phyloP scores from a whole-genome alignment of 140 eudicot genomes.

The Anethum foeniculum region DNA sequence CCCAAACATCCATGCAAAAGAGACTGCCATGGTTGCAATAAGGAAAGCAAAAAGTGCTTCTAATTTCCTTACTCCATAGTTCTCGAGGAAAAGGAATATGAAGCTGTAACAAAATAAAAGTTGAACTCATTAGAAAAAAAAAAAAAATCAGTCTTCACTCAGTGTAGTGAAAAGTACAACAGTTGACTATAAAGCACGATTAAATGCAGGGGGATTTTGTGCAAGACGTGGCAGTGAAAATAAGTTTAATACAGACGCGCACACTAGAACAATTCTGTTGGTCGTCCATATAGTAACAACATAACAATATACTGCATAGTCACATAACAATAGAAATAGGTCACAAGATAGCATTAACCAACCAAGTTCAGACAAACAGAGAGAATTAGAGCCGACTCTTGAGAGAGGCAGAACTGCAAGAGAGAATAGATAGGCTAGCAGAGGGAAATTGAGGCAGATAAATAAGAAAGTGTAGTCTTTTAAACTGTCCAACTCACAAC shows the following conservation, averaged over 20 bases:
- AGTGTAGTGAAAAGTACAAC: not conserved
- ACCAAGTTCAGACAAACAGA: not conserved
- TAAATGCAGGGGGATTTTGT: too few relatives aligned
- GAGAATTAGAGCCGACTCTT: not conserved
- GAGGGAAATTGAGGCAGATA: not conserved
- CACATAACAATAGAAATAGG: not conserved
- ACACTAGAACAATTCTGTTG: not conserved
- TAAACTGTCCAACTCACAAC: too few relatives aligned
- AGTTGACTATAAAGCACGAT: not conserved
- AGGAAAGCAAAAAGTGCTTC: conserved; percentile 91
- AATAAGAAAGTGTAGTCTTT: not conserved
- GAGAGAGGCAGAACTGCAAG: not conserved
- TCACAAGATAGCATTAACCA: not conserved
- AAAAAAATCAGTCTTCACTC: conserved; percentile 2
- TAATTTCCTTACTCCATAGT: conserved; percentile 87
- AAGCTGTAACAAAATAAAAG: conserved; percentile 42
- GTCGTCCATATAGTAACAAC: not conserved
- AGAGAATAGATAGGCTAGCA: not conserved
- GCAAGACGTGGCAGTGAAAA: not conserved
- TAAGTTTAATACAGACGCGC: not conserved
- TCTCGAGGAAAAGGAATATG: conserved; percentile 75
- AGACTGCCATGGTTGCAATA: conserved; percentile 78
- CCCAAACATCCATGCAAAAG: conserved; percentile 96
- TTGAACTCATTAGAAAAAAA: not conserved
- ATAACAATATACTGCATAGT: not conserved